Percentiles rank a stretch among this genome's conserved stretches.
Conservation (phyloP, 2,329 filamentous ascomycete genomes). For the Calonectria pteridis region DNA sequence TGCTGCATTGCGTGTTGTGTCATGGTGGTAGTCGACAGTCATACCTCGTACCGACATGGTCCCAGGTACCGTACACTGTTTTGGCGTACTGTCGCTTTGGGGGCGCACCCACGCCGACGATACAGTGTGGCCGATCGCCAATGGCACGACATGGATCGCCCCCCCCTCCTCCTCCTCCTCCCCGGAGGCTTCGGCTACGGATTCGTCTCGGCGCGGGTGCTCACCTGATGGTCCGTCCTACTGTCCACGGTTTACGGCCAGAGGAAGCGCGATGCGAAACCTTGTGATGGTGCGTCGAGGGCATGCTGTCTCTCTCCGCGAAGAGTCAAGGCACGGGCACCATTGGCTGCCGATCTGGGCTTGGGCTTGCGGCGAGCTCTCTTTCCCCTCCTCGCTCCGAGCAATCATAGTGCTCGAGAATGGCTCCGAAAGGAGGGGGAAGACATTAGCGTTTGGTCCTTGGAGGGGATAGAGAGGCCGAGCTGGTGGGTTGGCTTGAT, state of each 20-base stretch:
- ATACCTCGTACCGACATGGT: slow-evolving; percentile 10
- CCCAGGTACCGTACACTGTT: slow-evolving; percentile 23
- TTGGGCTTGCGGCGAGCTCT: slow-evolving; percentile 6
- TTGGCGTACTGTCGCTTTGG: slow-evolving; percentile 5
- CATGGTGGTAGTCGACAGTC: slow-evolving; percentile 8
- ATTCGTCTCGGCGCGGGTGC: slow-evolving; percentile 36
- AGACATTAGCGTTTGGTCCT: slow-evolving; percentile 16
- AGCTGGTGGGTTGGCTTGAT: background rate
- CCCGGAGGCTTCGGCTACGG: slow-evolving; percentile 43
- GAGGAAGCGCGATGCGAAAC: slow-evolving; percentile 39
- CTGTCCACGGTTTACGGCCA: background rate
- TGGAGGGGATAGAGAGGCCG: background rate
- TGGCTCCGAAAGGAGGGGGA: background rate
- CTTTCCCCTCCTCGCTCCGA: slow-evolving; percentile 17
- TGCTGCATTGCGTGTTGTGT: slow-evolving; percentile 19
- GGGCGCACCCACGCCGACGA: background rate
- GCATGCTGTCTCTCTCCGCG: slow-evolving; percentile 19
- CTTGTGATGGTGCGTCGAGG: slow-evolving; percentile 43
- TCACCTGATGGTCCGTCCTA: slow-evolving; percentile 43
- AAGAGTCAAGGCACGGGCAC: slow-evolving; percentile 12
- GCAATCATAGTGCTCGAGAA: background rate
- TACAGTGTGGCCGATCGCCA: slow-evolving; percentile 25
- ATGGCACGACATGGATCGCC: slow-evolving; percentile 35
- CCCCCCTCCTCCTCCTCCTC: slow-evolving; percentile 4
- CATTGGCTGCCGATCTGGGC: slow-evolving; percentile 27